Conservation (phyloP, 73 alveolate species). For the Stentor coeruleus region DNA sequence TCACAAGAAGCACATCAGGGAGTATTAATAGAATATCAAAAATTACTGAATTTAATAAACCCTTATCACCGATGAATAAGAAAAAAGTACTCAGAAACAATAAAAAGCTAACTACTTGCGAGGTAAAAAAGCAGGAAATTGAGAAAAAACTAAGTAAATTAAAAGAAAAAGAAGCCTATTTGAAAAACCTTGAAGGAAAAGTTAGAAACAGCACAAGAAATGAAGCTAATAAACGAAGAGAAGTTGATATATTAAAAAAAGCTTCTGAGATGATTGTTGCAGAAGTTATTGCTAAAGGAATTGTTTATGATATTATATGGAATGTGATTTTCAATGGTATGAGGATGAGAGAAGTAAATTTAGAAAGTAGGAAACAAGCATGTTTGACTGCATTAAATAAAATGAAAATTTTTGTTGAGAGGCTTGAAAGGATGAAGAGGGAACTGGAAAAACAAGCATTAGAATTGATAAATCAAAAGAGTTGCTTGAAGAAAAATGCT, state of each 20-base stretch:
- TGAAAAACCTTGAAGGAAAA: background rate
- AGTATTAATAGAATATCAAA: too few relatives aligned
- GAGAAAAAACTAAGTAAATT: background rate
- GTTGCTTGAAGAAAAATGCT: too few relatives aligned
- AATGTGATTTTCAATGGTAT: background rate
- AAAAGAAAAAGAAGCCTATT: background rate
- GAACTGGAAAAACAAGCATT: background rate
- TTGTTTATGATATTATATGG: background rate
- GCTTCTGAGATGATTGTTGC: background rate
- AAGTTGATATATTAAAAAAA: background rate
- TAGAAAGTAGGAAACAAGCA: background rate
- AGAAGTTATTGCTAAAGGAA: background rate
- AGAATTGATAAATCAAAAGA: background rate
- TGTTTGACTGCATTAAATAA: background rate
- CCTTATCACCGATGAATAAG: too few relatives aligned
- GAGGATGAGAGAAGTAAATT: too few relatives aligned
- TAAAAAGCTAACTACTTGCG: too few relatives aligned
- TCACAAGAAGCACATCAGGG: too few relatives aligned
- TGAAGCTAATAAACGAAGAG: background rate
- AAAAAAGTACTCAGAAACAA: too few relatives aligned
- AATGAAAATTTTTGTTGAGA: background rate
- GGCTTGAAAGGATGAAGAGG: background rate
- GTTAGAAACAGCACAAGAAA: background rate
- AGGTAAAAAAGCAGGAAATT: too few relatives aligned
- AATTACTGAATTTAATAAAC: too few relatives aligned